Evolutionary conservation across 2,329 filamentous ascomycete genomes (phyloP).

Genomic region (Pyrenophora tritici-repentis): DNA sequence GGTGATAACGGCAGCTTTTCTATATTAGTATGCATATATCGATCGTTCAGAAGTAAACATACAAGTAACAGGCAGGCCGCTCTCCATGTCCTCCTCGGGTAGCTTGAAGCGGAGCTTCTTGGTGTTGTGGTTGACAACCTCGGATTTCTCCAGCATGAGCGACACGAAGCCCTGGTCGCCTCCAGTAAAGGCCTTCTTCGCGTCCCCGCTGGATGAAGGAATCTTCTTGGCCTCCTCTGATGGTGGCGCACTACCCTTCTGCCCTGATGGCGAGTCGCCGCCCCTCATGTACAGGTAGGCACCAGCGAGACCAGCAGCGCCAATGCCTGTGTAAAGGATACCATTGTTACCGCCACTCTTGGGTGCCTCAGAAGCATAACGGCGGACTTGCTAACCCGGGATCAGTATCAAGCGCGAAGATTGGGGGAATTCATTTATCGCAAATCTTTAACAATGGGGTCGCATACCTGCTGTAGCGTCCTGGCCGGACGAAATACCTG

Average conservation of each 20-base stretch:
- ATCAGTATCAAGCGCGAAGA: conserved; percentile 24
- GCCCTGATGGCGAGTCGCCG: conserved; percentile 31
- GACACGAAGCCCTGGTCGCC: conserved; percentile 89
- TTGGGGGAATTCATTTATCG: conserved; percentile 22
- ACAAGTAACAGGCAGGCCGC: conserved; percentile 80
- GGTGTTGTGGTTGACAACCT: conserved; percentile 89
- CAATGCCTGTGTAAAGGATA: conserved; percentile 64
- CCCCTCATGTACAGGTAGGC: conserved; percentile 55
- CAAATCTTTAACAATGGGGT: conserved; percentile 11
- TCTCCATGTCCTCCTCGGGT: conserved; percentile 80
- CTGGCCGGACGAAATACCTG: conserved; percentile 51
- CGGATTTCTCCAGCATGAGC: conserved; percentile 77
- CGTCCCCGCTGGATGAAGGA: conserved; percentile 48
- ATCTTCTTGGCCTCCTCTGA: conserved; percentile 47
- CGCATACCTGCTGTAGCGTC: conserved; percentile 49
- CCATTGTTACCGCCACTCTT: conserved; percentile 55
- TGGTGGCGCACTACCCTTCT: conserved; percentile 31
- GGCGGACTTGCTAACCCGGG: conserved; percentile 62
- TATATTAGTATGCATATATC: neutral
- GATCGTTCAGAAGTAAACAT: conserved; percentile 28
- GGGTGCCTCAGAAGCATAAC: conserved; percentile 71
- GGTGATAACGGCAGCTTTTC: conserved; percentile 74
- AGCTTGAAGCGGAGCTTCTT: conserved; percentile 90
- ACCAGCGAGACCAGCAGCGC: conserved; percentile 62
- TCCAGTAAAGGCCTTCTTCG: conserved; percentile 69